Evolutionary conservation across 2,329 filamentous ascomycete species (phyloP).

Genomic region (Fusarium napiforme): DNA sequence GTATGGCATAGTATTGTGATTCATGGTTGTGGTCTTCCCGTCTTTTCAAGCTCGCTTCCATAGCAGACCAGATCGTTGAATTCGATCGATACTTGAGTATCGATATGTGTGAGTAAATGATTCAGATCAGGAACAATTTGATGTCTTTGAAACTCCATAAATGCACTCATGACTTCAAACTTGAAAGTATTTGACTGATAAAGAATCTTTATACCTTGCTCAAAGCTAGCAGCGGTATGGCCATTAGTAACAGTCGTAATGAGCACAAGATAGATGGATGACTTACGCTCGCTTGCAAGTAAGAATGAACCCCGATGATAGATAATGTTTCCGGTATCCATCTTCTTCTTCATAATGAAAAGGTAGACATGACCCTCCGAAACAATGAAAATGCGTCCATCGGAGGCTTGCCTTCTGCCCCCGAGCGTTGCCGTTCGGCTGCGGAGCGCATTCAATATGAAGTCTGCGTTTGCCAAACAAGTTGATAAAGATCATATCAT

Average conservation of each 20-base stretch:
- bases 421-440: background rate
- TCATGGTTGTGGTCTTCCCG: background rate
- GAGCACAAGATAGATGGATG: no score
- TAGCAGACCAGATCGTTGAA: background rate
- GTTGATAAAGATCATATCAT: background rate
- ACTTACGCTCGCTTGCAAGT: slow-evolving; percentile 17
- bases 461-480: background rate
- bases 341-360: background rate
- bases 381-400: background rate
- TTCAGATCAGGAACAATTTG: background rate
- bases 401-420: background rate
- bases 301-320: background rate
- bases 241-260: background rate
- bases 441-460: background rate
- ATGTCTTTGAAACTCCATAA: background rate
- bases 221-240: background rate
- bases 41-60: background rate
- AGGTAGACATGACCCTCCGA: no score
- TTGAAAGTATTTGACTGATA: background rate
- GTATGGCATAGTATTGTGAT: background rate
- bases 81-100: background rate
- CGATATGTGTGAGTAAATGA: background rate
- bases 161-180: background rate
- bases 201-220: background rate
- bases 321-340: background rate